A percentile compares a stretch with the other conserved stretches of the same genome.
phyloP scores from a whole-genome alignment of 805 yeast genomes.

The Candida suzukii region DNA sequence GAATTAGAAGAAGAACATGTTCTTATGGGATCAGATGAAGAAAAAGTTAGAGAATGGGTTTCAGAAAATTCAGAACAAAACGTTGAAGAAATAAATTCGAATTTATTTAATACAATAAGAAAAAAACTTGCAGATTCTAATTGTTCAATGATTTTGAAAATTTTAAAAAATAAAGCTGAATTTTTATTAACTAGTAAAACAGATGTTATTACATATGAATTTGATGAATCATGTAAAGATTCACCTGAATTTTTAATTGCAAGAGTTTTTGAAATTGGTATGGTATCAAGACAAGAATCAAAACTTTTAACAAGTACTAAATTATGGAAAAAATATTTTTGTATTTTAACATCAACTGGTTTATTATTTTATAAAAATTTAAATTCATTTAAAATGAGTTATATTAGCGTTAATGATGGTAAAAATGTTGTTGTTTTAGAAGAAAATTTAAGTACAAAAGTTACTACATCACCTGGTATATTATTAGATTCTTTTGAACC shows the following conservation, averaged over 20 bases:
- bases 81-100: conserved; percentile 10
- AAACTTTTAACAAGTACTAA: conserved; percentile 18
- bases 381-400: conserved; percentile 26
- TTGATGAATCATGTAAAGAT: neutral
- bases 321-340: conserved; percentile 38
- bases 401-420: conserved; percentile 5
- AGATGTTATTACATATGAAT: conserved; percentile 6
- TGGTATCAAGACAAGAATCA: conserved; percentile 33
- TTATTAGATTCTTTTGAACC: conserved; percentile 20
- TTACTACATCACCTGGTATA: conserved; percentile 8
- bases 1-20: neutral
- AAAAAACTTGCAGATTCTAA: conserved; percentile 9
- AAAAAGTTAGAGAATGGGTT: conserved; percentile 6
- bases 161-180: conserved; percentile 18
- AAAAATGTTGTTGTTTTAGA: conserved; percentile 21
- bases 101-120: conserved; percentile 8
- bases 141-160: conserved; percentile 18
- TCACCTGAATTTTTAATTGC: conserved; percentile 17
- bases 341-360: conserved; percentile 44
- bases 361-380: conserved; percentile 36
- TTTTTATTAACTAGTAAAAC: conserved; percentile 14
- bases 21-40: neutral
- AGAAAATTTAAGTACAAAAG: conserved; percentile 10
- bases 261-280: conserved; percentile 33
- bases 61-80: conserved; percentile 5